Conservation (phyloP, 192 early-diverging fungal genomes). For the Backusella mclennaniae region DNA sequence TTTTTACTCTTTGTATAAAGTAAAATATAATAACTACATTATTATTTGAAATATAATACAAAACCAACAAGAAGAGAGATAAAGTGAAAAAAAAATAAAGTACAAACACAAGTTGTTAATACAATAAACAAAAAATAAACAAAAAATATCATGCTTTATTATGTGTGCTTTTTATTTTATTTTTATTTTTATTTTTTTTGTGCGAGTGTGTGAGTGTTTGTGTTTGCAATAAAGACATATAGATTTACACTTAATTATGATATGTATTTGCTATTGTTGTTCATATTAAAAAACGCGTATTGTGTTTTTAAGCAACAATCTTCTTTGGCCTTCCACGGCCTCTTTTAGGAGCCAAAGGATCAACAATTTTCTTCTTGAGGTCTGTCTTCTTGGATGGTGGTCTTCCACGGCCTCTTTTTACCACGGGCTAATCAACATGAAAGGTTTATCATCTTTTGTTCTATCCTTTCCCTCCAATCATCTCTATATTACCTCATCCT, state of each 20-base stretch:
- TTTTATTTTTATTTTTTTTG: not conserved
- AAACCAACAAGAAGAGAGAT: not conserved
- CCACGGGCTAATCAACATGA: not conserved
- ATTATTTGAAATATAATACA: not conserved
- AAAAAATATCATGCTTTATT: not conserved
- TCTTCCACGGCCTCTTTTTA: constrained; percentile 13
- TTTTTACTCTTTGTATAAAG: not conserved
- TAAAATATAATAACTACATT: not conserved
- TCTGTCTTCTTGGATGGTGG: constrained; percentile 4
- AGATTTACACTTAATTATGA: not conserved
- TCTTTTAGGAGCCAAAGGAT: constrained; percentile 12
- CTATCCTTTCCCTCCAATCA: not conserved
- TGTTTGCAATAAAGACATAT: not conserved
- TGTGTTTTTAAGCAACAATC: not conserved
- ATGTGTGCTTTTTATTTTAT: not conserved
- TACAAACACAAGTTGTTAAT: not conserved
- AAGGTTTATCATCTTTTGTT: not conserved
- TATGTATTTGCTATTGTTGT: not conserved
- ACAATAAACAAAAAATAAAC: not conserved
- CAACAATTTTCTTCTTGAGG: not conserved
- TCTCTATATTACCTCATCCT: not conserved
- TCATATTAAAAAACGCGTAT: constrained; percentile 2
- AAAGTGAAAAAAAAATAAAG: not conserved
- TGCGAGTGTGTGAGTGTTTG: not conserved
- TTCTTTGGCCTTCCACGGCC: constrained; percentile 22